phyloP scores from a whole-genome alignment of 139 green algal genomes.

The Tetraselmis striata region DNA sequence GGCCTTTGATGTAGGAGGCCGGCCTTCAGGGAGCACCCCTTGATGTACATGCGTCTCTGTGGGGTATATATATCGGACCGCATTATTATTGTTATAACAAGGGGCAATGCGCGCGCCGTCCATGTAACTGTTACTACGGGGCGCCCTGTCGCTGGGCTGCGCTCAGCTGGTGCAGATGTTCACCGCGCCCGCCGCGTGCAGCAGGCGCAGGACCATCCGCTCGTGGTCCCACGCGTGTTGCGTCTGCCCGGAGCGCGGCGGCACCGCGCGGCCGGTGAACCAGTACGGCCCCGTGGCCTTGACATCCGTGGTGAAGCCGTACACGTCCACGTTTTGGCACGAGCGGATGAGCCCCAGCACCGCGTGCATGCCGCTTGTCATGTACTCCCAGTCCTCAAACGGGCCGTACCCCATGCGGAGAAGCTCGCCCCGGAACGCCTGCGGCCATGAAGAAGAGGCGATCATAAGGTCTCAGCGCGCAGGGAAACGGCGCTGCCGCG shows the following conservation, averaged over 20 bases:
- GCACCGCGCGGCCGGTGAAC: slow-evolving; percentile 15
- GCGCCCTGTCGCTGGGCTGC: too few relatives aligned
- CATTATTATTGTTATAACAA: too few relatives aligned
- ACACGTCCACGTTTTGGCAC: slow-evolving; percentile 19
- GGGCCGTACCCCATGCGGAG: slow-evolving; percentile 18
- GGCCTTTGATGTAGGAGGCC: too few relatives aligned
- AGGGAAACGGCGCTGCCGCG: too few relatives aligned
- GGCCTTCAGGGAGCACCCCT: too few relatives aligned
- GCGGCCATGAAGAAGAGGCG: too few relatives aligned
- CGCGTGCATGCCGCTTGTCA: slow-evolving; percentile 28
- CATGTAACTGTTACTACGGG: too few relatives aligned
- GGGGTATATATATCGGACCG: too few relatives aligned
- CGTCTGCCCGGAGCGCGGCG: slow-evolving; percentile 13
- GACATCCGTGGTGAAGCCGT: slow-evolving; percentile 23
- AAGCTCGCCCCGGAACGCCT: slow-evolving; percentile 12
- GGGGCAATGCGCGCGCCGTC: too few relatives aligned
- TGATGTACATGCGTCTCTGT: too few relatives aligned
- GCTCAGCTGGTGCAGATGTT: slow-evolving; percentile 14
- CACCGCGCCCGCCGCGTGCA: slow-evolving; percentile 5
- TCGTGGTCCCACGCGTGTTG: slow-evolving; percentile 20
- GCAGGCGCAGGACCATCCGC: slow-evolving; percentile 10
- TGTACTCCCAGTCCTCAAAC: slow-evolving; percentile 30
- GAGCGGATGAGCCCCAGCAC: slow-evolving; percentile 15
- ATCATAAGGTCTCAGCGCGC: too few relatives aligned
- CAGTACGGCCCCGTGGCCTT: slow-evolving; percentile 16